Conservation (phyloP, 2,329 filamentous ascomycete genomes). For the Neurospora crassa region DNA sequence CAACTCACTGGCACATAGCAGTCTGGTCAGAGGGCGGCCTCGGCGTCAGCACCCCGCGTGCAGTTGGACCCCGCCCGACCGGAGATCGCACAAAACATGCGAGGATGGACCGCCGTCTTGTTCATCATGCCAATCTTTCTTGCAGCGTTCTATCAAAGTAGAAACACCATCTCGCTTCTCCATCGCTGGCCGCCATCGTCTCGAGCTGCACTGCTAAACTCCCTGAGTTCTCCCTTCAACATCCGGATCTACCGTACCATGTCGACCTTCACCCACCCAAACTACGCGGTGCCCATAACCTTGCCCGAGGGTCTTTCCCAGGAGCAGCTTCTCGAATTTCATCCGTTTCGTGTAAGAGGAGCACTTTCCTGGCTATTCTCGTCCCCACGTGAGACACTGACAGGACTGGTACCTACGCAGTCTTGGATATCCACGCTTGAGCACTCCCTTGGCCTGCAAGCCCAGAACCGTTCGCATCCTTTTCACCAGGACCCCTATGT, state of each 20-base stretch:
- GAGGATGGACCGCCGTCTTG: slow-evolving; percentile 3
- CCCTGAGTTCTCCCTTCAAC: slow-evolving; percentile 4
- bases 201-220: background rate
- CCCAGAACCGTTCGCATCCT: slow-evolving; percentile 30
- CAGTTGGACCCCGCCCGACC: background rate
- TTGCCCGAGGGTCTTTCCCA: slow-evolving; percentile 35
- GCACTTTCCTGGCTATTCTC: background rate
- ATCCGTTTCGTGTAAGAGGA: slow-evolving; percentile 37
- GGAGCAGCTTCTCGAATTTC: slow-evolving; percentile 35
- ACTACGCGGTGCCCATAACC: slow-evolving; percentile 30
- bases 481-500: slow-evolving; percentile 45
- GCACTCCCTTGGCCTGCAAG: slow-evolving; percentile 37
- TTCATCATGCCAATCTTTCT: slow-evolving; percentile 8
- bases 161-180: slow-evolving; percentile 6
- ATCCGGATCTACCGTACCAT: slow-evolving; percentile 18
- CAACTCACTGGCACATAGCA: background rate
- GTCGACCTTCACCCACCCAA: slow-evolving; percentile 31
- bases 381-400: slow-evolving; percentile 1
- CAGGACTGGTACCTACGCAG: slow-evolving; percentile 20
- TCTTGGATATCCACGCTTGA: slow-evolving; percentile 40
- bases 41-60: background rate
- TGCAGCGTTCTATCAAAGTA: slow-evolving; percentile 5
- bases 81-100: slow-evolving; percentile 1
- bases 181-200: slow-evolving; percentile 11
- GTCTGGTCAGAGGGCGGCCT: background rate